phyloP scores from a whole-genome alignment of 129 eudicot species.

The Centrapalus pauciflorus region DNA sequence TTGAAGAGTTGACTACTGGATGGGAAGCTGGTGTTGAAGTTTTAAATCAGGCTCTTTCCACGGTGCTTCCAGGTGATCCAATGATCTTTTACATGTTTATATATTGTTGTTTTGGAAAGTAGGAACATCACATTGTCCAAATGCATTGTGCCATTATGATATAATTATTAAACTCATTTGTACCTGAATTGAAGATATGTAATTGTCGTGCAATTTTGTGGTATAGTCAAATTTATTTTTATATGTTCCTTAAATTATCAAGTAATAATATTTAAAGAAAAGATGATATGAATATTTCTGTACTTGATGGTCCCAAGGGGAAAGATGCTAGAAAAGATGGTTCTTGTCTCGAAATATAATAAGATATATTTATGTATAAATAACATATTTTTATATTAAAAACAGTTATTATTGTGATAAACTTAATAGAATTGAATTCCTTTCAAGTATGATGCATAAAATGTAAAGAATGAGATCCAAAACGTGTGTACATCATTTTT shows the following conservation, averaged over 20 bases:
- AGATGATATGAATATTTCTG: too few species aligned
- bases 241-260: too few species aligned
- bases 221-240: not conserved
- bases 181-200: not conserved
- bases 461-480: not conserved
- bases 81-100: not conserved
- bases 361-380: too few species aligned
- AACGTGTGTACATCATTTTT: too few species aligned
- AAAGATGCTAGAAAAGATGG: too few species aligned
- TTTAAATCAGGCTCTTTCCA: constrained; percentile 60
- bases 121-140: not conserved
- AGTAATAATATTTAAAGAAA: too few species aligned
- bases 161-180: not conserved
- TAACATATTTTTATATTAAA: too few species aligned
- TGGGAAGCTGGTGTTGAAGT: constrained; percentile 61
- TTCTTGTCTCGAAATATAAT: too few species aligned
- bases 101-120: not conserved
- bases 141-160: not conserved
- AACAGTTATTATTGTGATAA: not conserved
- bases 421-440: not conserved
- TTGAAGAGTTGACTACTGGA: constrained; percentile 85
- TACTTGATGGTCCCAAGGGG: too few species aligned
- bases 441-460: not conserved
- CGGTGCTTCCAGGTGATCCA: constrained; percentile 82
- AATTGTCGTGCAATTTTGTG: not conserved